Evolutionary conservation across 495 filamentous ascomycete genomes (phyloP).

Genomic region (Halenospora varia): DNA sequence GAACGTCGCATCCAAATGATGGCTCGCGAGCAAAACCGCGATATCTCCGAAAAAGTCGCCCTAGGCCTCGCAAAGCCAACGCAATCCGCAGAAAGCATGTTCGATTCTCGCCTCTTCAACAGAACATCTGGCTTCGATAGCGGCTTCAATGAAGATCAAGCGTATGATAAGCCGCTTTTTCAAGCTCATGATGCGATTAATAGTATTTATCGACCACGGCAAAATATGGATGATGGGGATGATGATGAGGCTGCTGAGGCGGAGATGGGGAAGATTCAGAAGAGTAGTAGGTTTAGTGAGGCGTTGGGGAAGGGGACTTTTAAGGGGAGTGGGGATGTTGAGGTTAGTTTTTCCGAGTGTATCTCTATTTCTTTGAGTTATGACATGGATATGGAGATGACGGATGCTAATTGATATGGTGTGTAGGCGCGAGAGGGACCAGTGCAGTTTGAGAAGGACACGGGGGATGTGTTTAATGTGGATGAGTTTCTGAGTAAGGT

Average conservation of each 20-base stretch:
- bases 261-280: constrained; percentile 84
- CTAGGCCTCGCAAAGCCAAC: constrained; percentile 94
- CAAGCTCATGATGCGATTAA: constrained; percentile 93
- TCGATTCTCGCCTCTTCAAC: constrained; percentile 94
- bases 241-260: constrained; percentile 75
- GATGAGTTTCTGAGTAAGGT: constrained; percentile 88
- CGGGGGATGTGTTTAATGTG: constrained; percentile 82
- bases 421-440: constrained; percentile 73
- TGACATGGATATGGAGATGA: neutral
- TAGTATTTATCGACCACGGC: constrained; percentile 85
- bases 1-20: constrained; percentile 87
- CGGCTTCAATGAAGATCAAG: constrained; percentile 97
- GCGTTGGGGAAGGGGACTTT: constrained; percentile 87
- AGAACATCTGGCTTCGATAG: constrained; percentile 81
- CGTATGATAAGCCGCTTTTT: constrained; percentile 96
- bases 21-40: constrained; percentile 92
- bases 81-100: constrained; percentile 86
- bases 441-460: constrained; percentile 97
- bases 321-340: constrained; percentile 81
- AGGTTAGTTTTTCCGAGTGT: constrained; percentile 57
- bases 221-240: constrained; percentile 62
- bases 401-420: constrained; percentile 24
- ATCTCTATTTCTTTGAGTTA: neutral
- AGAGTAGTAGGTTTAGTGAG: constrained; percentile 71
- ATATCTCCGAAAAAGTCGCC: constrained; percentile 97